Evolutionary conservation across 83 land plant genomes (phyloP).

Genomic region (Picea engelmannii): DNA sequence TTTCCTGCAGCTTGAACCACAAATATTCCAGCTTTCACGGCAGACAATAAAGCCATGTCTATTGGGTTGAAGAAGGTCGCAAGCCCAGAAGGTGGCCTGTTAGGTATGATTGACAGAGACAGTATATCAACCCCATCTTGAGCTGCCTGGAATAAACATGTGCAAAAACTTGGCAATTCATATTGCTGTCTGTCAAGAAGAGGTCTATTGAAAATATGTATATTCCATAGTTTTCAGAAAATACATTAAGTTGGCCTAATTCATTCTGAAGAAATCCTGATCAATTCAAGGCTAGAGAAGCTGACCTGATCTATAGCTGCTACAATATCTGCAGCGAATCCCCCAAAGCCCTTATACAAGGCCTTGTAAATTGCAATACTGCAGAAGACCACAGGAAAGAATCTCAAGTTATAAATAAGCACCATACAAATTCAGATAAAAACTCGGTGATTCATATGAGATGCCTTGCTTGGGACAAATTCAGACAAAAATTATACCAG

Average conservation of each 20-base stretch:
- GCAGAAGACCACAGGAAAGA: slow-evolving; percentile 22
- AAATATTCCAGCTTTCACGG: slow-evolving; percentile 82
- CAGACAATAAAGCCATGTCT: slow-evolving; percentile 83
- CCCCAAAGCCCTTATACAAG: slow-evolving; percentile 85
- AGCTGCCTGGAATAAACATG: slow-evolving; percentile 68
- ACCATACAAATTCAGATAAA: neutral
- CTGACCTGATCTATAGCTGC: slow-evolving; percentile 96
- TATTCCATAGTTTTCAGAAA: neutral
- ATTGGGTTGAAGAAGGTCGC: slow-evolving; percentile 87
- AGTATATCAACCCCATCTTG: slow-evolving; percentile 90
- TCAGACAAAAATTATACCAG: too few species aligned
- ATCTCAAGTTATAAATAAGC: neutral
- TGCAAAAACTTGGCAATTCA: neutral
- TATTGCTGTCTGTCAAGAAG: slow-evolving; percentile 6
- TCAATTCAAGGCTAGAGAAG: neutral
- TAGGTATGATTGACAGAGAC: slow-evolving; percentile 83
- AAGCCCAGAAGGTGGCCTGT: slow-evolving; percentile 76
- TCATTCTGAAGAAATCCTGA: slow-evolving; percentile 14
- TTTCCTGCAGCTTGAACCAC: slow-evolving; percentile 95
- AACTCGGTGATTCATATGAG: too few species aligned
- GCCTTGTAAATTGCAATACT: slow-evolving; percentile 97
- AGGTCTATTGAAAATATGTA: neutral
- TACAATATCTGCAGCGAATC: slow-evolving; percentile 92
- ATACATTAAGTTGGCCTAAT: slow-evolving; percentile 11
- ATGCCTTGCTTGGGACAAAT: too few species aligned